Evolutionary conservation across 306 rosid genomes (phyloP).

Genomic region (Malus fusca): DNA sequence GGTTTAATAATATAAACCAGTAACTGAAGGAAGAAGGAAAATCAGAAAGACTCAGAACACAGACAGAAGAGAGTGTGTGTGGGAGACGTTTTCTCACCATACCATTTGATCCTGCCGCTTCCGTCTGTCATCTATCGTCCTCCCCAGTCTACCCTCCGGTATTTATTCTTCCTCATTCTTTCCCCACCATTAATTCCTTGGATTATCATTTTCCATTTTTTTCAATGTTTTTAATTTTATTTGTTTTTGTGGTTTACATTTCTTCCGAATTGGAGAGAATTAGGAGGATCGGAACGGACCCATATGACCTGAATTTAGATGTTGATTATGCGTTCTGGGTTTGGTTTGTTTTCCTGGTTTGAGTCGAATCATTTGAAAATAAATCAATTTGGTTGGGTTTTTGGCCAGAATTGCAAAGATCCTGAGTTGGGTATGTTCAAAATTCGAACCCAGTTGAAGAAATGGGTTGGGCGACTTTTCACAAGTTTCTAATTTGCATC

Average conservation of each 20-base stretch:
- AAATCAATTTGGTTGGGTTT: background rate
- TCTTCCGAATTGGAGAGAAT: background rate
- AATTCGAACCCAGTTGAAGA: background rate
- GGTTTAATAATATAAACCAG: background rate
- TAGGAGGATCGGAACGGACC: constrained; percentile 9
- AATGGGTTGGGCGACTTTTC: background rate
- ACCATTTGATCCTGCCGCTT: constrained; percentile 14
- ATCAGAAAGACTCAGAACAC: background rate
- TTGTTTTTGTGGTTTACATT: background rate
- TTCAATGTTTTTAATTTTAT: background rate
- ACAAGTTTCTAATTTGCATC: background rate
- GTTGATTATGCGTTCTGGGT: background rate
- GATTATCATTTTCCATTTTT: background rate
- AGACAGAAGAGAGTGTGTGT: background rate
- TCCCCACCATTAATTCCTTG: background rate
- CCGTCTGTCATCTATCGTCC: constrained; percentile 27
- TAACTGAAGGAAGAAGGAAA: background rate
- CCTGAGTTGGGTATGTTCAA: background rate
- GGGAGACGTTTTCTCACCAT: background rate
- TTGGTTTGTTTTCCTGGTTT: background rate
- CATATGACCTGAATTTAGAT: background rate
- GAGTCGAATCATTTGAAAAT: background rate
- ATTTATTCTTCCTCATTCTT: background rate
- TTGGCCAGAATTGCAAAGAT: background rate
- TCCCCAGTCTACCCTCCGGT: constrained; percentile 24